Base-by-base conservation (phyloP, 495 filamentous ascomycete genomes). In the Podospora pseudocomata region DNA sequence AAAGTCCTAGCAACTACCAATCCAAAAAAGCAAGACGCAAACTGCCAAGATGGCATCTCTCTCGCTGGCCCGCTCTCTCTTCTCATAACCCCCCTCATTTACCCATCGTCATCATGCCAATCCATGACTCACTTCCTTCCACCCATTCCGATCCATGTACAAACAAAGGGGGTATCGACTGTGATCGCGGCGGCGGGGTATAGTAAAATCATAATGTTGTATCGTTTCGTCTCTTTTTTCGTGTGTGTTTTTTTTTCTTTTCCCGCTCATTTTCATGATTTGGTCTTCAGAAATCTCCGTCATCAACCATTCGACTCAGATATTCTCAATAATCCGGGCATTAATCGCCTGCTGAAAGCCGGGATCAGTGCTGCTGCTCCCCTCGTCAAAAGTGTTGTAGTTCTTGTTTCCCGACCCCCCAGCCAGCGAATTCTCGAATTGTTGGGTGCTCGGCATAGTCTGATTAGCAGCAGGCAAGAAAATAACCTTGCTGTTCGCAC, bases 401-500 rank as follows among this genome's bases (percentile, higher is more conserved):
- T 63, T 63, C 61, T 49, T 67, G 28, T 53, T 65, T n/a, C 64
- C 34, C 34, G 65, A 30, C 0, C 66, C 66, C 9, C 73, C 68
- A 53, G 72, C 20, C 32, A 82, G 64, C 16, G 76, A 32, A 4
- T 76, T 70, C 61, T 76, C 72, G 66, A 85, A 80, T 13, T 71
- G 68, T 4, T 77, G 63, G n/a, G 75, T 55, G 59, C 81, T 84
- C 54, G 89, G 84, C 69, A 92, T 89, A 19, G 89, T 70, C 87
- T 88, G 59, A 85, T 86, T 86, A 1, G 83, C 82, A 27, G 80
- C 82, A 1, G 93, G 93, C 72, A 99, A 77, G 86, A 98, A 99
- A 76, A 99, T 97, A 73, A 99, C 95, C 84, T 99, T 98, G 83
- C 85, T 86, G 80, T 97, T 96, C 20, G 95, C 93, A 0, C 86